A percentile compares a stretch with the other conserved stretches of the same genome.
Conservation (phyloP, 176 grass and related monocot genomes). For the Avena insularis region DNA sequence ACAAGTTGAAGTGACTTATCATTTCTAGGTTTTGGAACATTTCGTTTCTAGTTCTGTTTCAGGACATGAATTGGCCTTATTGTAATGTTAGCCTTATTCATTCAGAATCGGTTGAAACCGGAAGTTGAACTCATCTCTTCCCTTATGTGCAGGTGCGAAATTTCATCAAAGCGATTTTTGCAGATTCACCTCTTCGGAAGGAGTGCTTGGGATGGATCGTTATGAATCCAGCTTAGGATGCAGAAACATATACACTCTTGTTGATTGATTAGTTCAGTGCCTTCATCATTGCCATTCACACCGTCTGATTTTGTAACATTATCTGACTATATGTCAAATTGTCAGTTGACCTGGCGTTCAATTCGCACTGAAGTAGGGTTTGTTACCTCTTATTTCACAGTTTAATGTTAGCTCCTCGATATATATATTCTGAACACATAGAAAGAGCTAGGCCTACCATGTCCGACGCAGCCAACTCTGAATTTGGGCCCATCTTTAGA, state of each 20-base stretch:
- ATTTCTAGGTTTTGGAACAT: neutral
- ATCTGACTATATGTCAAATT: neutral
- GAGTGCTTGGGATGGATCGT: conserved; percentile 67
- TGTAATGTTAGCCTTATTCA: neutral
- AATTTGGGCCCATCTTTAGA: neutral
- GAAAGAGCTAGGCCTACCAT: neutral
- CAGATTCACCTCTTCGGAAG: conserved; percentile 70
- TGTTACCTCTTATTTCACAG: neutral
- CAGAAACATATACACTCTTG: neutral
- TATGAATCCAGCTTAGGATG: conserved; percentile 43
- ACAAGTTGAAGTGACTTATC: neutral
- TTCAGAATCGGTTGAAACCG: neutral
- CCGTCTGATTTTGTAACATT: neutral
- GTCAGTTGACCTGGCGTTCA: neutral
- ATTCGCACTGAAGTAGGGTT: neutral
- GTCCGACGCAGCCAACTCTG: neutral
- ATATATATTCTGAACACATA: too few species aligned
- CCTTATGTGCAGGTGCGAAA: conserved; percentile 58
- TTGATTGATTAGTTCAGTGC: neutral
- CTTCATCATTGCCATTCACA: neutral
- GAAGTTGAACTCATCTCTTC: conserved; percentile 8
- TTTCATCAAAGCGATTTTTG: conserved; percentile 76
- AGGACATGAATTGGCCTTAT: neutral
- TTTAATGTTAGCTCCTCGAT: neutral
- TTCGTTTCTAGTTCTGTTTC: conserved; percentile 12